These are phyloP conservation scores for Neolentinus lepideus DNA, from an alignment of 1,284 basidiomycete species.

Conservation along the genomic window DNA sequence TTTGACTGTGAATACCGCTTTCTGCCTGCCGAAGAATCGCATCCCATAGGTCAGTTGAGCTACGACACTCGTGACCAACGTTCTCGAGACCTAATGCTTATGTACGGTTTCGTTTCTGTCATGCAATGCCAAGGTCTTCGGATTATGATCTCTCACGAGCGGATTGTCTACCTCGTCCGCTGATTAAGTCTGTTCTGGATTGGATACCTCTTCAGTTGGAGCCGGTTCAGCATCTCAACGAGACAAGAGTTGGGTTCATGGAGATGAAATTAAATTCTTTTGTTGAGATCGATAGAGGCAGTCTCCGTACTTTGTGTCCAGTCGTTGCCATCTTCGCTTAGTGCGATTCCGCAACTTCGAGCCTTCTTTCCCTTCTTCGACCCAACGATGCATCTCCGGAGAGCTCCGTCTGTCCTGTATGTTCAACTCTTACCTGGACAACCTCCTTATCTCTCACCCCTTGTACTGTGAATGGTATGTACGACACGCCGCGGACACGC, in stretches of 20 bases:
- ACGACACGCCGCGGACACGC: constrained; percentile 59
- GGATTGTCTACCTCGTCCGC: background rate
- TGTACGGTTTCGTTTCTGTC: background rate
- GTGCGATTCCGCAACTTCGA: constrained; percentile 15
- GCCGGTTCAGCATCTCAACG: background rate
- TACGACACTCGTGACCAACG: background rate
- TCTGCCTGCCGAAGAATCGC: background rate
- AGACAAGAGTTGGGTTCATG: constrained; percentile 17
- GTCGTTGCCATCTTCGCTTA: constrained; percentile 20
- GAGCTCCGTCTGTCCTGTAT: constrained; percentile 1
- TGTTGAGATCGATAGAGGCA: constrained; percentile 12
- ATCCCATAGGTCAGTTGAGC: background rate
- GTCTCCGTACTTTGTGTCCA: constrained; percentile 25
- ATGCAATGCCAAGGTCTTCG: background rate
- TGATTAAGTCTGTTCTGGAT: background rate
- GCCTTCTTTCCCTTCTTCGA: constrained; percentile 21
- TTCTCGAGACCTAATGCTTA: background rate
- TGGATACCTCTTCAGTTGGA: background rate
- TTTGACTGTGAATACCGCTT: background rate
- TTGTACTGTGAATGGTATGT: constrained; percentile 48
- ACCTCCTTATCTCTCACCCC: constrained; percentile 36
- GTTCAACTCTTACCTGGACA: background rate
- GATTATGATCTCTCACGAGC: background rate
- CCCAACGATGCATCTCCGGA: background rate
- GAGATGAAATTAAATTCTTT: constrained; percentile 27